These are phyloP conservation scores for Garcia nutans DNA, from an alignment of 345 rosid genomes.

Conservation along the genomic window DNA sequence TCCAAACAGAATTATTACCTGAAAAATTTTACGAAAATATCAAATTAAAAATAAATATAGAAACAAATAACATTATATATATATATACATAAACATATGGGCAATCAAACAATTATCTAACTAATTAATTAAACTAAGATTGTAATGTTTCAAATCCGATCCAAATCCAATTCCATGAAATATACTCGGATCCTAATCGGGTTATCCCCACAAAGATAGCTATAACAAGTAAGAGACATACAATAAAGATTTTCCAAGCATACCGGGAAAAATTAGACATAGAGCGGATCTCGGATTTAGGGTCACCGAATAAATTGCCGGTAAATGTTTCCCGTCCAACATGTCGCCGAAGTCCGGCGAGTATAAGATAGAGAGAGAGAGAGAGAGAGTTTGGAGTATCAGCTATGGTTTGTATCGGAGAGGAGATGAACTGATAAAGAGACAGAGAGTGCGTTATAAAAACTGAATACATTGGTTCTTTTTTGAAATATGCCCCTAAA, in stretches of 20 bases:
- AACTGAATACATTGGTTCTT: constrained; percentile 7
- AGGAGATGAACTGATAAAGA: constrained; percentile 10
- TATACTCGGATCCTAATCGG: constrained; percentile 31
- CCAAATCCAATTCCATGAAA: constrained; percentile 17
- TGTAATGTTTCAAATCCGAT: constrained; percentile 17
- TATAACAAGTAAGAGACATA: neutral
- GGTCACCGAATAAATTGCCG: constrained; percentile 14
- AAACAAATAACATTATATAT: neutral
- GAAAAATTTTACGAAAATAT: constrained; percentile 14
- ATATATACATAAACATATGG: too few species aligned
- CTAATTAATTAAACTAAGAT: constrained; percentile 4
- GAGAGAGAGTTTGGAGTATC: too few species aligned
- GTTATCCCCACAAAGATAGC: neutral
- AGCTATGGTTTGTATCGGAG: too few species aligned
- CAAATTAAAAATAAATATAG: neutral
- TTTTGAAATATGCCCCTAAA: constrained; percentile 15
- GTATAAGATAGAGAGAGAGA: constrained; percentile 18
- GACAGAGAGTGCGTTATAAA: constrained; percentile 11
- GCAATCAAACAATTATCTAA: too few species aligned
- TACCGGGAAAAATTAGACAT: constrained; percentile 25
- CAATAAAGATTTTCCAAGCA: neutral
- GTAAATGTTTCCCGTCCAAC: too few species aligned
- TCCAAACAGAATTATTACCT: constrained; percentile 28
- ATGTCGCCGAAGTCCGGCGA: constrained; percentile 51
- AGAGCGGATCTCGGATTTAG: constrained; percentile 28